Conservation (phyloP, 768 basidiomycete genomes). For the Suillus subalutaceus region DNA sequence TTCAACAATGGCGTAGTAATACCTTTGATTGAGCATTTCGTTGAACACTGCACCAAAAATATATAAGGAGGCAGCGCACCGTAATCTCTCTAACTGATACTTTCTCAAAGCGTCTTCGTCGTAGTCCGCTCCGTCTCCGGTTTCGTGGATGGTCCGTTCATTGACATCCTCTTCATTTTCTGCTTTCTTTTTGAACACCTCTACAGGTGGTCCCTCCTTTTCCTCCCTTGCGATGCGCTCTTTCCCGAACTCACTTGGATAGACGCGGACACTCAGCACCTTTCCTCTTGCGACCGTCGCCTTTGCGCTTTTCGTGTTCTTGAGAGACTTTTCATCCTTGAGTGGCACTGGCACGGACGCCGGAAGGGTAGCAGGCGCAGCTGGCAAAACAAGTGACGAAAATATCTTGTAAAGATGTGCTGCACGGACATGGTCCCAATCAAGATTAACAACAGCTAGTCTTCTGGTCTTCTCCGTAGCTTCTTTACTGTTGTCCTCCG, state of each 20-base stretch:
- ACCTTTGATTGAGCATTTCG: conserved; percentile 51
- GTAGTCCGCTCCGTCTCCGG: conserved; percentile 75
- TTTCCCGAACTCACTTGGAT: conserved; percentile 94
- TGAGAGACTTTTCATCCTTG: conserved; percentile 17
- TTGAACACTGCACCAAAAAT: not conserved
- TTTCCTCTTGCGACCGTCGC: conserved; percentile 55
- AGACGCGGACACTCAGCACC: conserved; percentile 81
- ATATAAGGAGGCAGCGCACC: conserved; percentile 50
- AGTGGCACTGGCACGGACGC: conserved; percentile 25
- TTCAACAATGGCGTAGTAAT: conserved; percentile 93
- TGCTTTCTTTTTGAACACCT: conserved; percentile 67
- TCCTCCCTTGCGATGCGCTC: conserved; percentile 86
- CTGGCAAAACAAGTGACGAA: conserved; percentile 79
- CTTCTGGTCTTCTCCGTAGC: conserved; percentile 59
- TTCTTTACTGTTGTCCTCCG: conserved; percentile 44
- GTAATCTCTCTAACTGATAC: conserved; percentile 91
- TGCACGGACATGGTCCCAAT: conserved; percentile 96
- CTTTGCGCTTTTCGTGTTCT: conserved; percentile 15
- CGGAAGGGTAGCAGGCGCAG: conserved; percentile 44
- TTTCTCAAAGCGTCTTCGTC: conserved; percentile 85
- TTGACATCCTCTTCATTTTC: conserved; percentile 59
- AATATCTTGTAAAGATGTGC: conserved; percentile 90
- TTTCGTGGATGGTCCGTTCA: conserved; percentile 65
- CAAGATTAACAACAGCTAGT: conserved; percentile 91
- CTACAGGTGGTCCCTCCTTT: conserved; percentile 83